Percentiles rank a stretch among this genome's conserved stretches.
phyloP scores from a whole-genome alignment of 164 flowering plant species.

The Warburgia ugandensis region DNA sequence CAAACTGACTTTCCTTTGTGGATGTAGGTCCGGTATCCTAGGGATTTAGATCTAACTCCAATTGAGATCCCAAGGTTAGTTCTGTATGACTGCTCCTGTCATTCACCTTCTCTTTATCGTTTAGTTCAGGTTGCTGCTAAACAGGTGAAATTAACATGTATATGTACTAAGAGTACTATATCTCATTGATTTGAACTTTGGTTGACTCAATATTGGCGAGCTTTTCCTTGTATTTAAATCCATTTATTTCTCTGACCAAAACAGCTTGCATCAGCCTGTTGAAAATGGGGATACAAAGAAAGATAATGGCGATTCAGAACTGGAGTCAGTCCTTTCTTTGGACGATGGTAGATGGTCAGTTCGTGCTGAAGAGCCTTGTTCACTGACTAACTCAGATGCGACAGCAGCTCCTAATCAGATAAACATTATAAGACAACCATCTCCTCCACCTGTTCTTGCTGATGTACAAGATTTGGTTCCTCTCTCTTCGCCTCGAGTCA shows the following conservation, averaged over 20 bases:
- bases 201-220: background rate
- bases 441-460: constrained; percentile 92
- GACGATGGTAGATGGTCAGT: constrained; percentile 25
- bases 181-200: too few relatives aligned
- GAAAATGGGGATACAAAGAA: constrained; percentile 20
- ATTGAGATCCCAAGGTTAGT: constrained; percentile 69
- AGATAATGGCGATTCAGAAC: constrained; percentile 22
- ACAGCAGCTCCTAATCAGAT: constrained; percentile 30
- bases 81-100: background rate
- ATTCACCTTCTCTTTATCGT: background rate
- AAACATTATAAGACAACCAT: constrained; percentile 69
- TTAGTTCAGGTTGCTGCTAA: too few relatives aligned
- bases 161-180: too few relatives aligned
- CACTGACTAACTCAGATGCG: constrained; percentile 58
- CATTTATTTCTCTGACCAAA: constrained; percentile 10
- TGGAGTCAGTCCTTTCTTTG: constrained; percentile 26
- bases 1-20: constrained; percentile 15
- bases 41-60: constrained; percentile 62
- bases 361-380: constrained; percentile 36
- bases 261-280: constrained; percentile 33
- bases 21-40: constrained; percentile 75
- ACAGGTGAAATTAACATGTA: too few relatives aligned
- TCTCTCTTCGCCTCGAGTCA: constrained; percentile 30
- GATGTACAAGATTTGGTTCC: constrained; percentile 84
- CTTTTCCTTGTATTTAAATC: background rate